A percentile compares a stretch with the other conserved stretches of the same genome.
Conservation (phyloP, 495 filamentous ascomycete species). For the Penicillium longicatenatum region DNA sequence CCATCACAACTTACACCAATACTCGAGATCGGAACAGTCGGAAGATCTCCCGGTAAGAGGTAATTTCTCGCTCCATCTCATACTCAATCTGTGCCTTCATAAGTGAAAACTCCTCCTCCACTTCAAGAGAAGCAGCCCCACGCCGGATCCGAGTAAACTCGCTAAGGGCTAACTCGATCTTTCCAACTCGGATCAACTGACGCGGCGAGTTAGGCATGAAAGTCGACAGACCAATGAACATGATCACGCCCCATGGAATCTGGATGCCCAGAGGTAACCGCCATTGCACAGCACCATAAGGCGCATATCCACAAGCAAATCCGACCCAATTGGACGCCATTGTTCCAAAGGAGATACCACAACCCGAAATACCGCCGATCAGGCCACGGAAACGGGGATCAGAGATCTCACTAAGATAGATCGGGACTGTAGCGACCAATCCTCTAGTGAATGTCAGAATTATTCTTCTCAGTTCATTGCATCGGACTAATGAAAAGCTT, state of each 20-base stretch:
- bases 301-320: slow-evolving; percentile 56
- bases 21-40: slow-evolving; percentile 52
- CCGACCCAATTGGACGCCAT: slow-evolving; percentile 63
- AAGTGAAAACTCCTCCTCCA: slow-evolving; percentile 54
- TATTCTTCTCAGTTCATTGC: background rate
- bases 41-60: slow-evolving; percentile 54
- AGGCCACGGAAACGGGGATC: slow-evolving; percentile 54
- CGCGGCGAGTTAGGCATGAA: slow-evolving; percentile 64
- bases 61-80: slow-evolving; percentile 59
- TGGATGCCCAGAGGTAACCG: slow-evolving; percentile 58
- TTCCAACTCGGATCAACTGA: slow-evolving; percentile 55
- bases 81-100: slow-evolving; percentile 63
- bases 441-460: slow-evolving; percentile 32
- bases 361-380: slow-evolving; percentile 60
- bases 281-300: slow-evolving; percentile 58
- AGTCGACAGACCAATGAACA: slow-evolving; percentile 56
- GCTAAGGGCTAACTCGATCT: slow-evolving; percentile 49
- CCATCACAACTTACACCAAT: slow-evolving; percentile 39
- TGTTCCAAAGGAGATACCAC: slow-evolving; percentile 59
- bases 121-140: slow-evolving; percentile 48
- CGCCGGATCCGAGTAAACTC: slow-evolving; percentile 53
- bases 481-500: background rate
- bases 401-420: slow-evolving; percentile 61
- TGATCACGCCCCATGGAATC: slow-evolving; percentile 60
- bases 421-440: slow-evolving; percentile 58